Evolutionary conservation across 495 filamentous ascomycete species (phyloP), one percentile per base, ranked within the genome.

Genomic region (Penicillium atrosanguineum): DNA sequence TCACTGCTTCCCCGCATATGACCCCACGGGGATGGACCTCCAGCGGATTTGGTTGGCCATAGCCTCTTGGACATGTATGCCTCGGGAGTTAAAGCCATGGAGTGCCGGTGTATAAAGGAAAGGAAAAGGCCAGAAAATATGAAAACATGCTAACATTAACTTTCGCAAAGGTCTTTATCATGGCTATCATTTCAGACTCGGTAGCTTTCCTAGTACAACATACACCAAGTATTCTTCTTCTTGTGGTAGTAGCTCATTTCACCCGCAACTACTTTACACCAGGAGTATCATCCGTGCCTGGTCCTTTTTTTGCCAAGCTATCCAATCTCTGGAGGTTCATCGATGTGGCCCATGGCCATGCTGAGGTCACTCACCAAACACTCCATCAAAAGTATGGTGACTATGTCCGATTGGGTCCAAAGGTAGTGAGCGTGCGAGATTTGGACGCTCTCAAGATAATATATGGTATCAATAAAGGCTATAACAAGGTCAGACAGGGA

Each of bases 391-490:
- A 69, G 25, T 79, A 85, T 55, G 85, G 84, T 0, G 66, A 75
- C 1, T 67, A 78, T 6, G 83, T 87, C 15, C 75, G 84, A 7
- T 62, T 86, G 5, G 83, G 83, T 0, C 83, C 84, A 6, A 76
- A 82, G 18, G 72, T 77, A 26, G 69, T 87, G 15, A 83, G 77
- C 41, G 71, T 85, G 15, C 56, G 70, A 34, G 72, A 77, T 29
- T 56, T 57, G 8, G 69, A 71, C 23, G 79, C 65, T 0, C 71
- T 79, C 34, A 58, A 61, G 36, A 53, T 34, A 0, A 52, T 61
- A 20, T 61, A 61, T 51, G 55, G 59, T 3, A 57, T 58, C n/a
- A 61, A 61, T n/a, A 50, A 58, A 11, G 55, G 59, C 0, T 61
- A 54, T 16, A 20, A 44, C 14, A 61, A 61, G 34, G 59, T 61